phyloP scores from a whole-genome alignment of 2,329 filamentous ascomycete species.

The Orbilia ellipsospora region DNA sequence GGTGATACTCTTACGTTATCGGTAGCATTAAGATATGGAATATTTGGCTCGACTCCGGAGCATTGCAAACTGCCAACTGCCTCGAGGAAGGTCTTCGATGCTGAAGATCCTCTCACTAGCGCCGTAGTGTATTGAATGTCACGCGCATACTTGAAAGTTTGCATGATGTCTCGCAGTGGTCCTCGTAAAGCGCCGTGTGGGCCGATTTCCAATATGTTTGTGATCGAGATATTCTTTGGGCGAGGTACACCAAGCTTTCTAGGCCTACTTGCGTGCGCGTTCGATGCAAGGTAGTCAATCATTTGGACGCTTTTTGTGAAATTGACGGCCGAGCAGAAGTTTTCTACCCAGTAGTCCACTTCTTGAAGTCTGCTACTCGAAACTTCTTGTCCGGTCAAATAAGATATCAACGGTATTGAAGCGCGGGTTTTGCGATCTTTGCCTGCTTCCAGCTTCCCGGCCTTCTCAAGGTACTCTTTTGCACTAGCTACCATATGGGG shows the following conservation, averaged over 20 bases:
- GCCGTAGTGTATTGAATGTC: conserved; percentile 33
- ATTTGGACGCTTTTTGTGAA: conserved; percentile 7
- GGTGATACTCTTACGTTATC: neutral
- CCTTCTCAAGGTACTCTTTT: conserved; percentile 59
- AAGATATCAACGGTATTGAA: conserved; percentile 23
- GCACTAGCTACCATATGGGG: conserved; percentile 62
- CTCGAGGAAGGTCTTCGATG: conserved; percentile 8
- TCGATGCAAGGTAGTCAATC: conserved; percentile 27
- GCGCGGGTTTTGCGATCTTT: neutral
- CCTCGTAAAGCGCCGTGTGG: conserved; percentile 28
- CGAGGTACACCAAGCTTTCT: conserved; percentile 22
- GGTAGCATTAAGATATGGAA: neutral
- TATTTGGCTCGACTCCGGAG: conserved; percentile 17
- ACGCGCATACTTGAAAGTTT: conserved; percentile 8
- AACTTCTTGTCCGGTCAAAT: conserved; percentile 19
- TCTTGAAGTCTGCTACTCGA: conserved; percentile 4
- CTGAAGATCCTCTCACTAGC: conserved; percentile 12
- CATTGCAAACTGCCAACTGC: conserved; percentile 20
- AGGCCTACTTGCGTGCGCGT: neutral
- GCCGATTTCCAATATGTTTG: conserved; percentile 37
- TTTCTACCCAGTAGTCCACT: conserved; percentile 33
- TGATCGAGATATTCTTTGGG: conserved; percentile 10
- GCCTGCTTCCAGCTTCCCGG: conserved; percentile 14
- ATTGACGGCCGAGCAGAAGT: conserved; percentile 14
- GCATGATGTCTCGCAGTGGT: conserved; percentile 19